Evolutionary conservation across 169 alveolate genomes (phyloP).

Genomic region (Eimeria necatrix): DNA sequence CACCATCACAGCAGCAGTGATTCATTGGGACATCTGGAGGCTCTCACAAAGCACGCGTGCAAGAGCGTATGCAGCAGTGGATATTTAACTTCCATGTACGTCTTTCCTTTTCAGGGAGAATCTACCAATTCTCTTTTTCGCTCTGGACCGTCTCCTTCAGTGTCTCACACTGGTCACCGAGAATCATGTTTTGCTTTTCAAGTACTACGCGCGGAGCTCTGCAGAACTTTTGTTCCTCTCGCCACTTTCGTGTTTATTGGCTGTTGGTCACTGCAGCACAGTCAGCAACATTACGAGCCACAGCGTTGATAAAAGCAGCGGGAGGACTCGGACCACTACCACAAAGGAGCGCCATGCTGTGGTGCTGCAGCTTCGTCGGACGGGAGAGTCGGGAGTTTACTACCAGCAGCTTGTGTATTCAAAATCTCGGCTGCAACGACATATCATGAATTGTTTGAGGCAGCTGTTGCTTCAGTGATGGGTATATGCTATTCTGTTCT

Average conservation of each 20-base stretch:
- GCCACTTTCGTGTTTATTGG: slow-evolving; percentile 31
- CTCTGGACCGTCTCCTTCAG: slow-evolving; percentile 52
- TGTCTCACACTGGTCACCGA: slow-evolving; percentile 52
- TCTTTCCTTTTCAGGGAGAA: slow-evolving; percentile 27
- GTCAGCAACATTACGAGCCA: background rate
- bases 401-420: slow-evolving; percentile 60
- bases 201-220: slow-evolving; percentile 1
- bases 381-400: slow-evolving; percentile 59
- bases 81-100: background rate
- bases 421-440: slow-evolving; percentile 58
- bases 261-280: slow-evolving; percentile 75
- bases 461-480: slow-evolving; percentile 64
- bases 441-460: slow-evolving; percentile 41
- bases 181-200: slow-evolving; percentile 32
- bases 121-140: slow-evolving; percentile 60
- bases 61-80: too few species aligned
- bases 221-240: slow-evolving; percentile 60
- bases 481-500: background rate
- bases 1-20: background rate
- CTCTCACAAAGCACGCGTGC: background rate
- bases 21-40: background rate
- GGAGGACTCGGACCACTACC: background rate
- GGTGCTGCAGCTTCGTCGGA: slow-evolving; percentile 50
- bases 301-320: background rate
- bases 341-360: slow-evolving; percentile 40